Base-by-base conservation (phyloP, 164 flowering plant genomes). In the Cinnamomum chago region DNA sequence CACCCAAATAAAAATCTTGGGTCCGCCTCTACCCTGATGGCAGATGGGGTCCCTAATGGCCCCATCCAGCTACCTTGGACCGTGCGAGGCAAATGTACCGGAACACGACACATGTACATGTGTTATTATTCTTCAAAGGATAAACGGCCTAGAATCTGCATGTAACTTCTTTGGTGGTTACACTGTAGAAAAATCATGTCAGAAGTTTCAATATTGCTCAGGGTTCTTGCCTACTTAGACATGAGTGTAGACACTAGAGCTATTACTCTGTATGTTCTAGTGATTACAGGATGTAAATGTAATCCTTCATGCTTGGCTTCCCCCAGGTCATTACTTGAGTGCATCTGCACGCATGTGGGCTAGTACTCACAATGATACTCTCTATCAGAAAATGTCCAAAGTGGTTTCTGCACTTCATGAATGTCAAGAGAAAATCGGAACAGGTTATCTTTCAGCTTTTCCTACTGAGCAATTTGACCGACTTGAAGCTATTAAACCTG, bases 311-410 rank as follows among this genome's bases (percentile, higher is more conserved):
- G 5, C 5, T 55, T 55, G 60, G 50, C 28, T 67, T 30, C 28
- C 40, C 84, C 80, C 74, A 92, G 97, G 98, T 67, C 97, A 94
- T 81, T 92, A 90, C 81, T 7, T 94, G 85, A 92, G 98, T 73
- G 97, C 97, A 64, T 76, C 93, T 12, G 97, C 98, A 3, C 85
- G 84, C 27, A 90, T 88, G 94, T 92, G 97, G 95, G 97, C 97
- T 1, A 91, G 97, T 79, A 92, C 96, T 67, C 87, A 87, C 75
- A 86, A 94, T 76, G 85, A 74, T 11, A 83, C 76, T 35, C 86
- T 94, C 47, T 81, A 82, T 67, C 77, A 78, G 70, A 91, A 88
- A 76, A 92, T 94, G 98, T 74, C 81, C 23, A 84, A 88, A 0
- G 75, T 94, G 62, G 87, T 94, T 22, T 79, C 87, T 58, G 88